A percentile compares a stretch with the other conserved stretches of the same genome.
Conservation (phyloP, 805 yeast genomes). For the Wickerhamiella qilinensis region DNA sequence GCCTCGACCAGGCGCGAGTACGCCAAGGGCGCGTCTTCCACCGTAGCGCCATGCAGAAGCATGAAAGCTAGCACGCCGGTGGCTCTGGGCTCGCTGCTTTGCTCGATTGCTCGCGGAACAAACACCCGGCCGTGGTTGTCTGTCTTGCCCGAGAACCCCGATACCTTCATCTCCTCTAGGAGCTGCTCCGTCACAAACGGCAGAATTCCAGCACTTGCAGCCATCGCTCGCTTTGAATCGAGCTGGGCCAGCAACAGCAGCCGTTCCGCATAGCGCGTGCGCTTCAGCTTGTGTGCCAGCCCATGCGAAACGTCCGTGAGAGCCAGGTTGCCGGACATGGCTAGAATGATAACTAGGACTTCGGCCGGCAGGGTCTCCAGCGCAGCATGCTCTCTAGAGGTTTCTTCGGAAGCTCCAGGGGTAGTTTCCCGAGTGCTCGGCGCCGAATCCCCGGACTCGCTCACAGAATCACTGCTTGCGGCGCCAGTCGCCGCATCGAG, state of each 20-base stretch:
- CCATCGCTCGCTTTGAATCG: constrained; percentile 7
- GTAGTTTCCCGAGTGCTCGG: no score
- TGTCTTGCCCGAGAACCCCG: constrained; percentile 50
- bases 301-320: constrained; percentile 24
- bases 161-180: constrained; percentile 39
- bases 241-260: constrained; percentile 12
- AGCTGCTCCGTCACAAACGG: constrained; percentile 15
- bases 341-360: constrained; percentile 26
- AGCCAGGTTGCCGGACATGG: constrained; percentile 23
- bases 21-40: constrained; percentile 7
- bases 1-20: constrained; percentile 4
- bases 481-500: not conserved
- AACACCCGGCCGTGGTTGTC: constrained; percentile 19
- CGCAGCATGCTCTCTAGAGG: no score
- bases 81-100: constrained; percentile 6
- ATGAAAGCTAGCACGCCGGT: constrained; percentile 16
- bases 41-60: constrained; percentile 10
- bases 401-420: no score
- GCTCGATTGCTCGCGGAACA: constrained; percentile 71
- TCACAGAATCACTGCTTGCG: not conserved
- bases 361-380: constrained; percentile 30
- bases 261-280: constrained; percentile 15
- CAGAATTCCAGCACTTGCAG: constrained; percentile 9
- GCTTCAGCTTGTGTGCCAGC: constrained; percentile 17
- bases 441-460: no score